These are phyloP conservation scores for Sarocladium kiliense DNA, from an alignment of 2,329 filamentous ascomycete species.

Conservation along the genomic window DNA sequence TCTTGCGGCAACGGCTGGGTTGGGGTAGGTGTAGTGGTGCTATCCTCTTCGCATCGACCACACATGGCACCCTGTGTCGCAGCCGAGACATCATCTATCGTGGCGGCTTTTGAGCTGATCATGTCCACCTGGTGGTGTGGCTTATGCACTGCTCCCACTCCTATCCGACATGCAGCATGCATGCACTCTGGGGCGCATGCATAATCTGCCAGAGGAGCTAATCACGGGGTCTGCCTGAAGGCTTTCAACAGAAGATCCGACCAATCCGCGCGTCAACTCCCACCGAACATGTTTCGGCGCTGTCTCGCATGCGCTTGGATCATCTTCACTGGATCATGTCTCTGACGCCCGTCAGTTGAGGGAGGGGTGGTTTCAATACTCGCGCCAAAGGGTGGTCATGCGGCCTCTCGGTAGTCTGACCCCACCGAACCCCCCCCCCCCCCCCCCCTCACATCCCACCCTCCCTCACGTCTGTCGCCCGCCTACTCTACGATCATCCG, in stretches of 20 bases:
- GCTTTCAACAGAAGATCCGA: neutral
- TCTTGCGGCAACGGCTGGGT: neutral
- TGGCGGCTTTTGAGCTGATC: too few species aligned
- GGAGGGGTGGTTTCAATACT: neutral
- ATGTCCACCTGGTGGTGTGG: neutral
- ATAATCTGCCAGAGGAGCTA: conserved; percentile 4
- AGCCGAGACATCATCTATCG: neutral
- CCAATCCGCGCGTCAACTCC: neutral
- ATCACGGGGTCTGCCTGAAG: neutral
- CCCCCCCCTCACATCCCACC: neutral
- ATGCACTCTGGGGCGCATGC: conserved; percentile 8
- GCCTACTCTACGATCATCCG: conserved; percentile 3
- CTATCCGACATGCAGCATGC: conserved; percentile 3
- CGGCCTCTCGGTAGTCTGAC: conserved; percentile 5
- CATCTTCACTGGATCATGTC: neutral
- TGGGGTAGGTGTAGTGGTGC: neutral
- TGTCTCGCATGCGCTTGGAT: neutral
- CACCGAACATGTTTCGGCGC: neutral
- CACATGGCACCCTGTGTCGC: neutral
- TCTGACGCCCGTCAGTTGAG: neutral
- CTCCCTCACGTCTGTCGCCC: neutral
- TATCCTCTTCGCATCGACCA: neutral
- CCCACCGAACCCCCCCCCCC: conserved; percentile 7
- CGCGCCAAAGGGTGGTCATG: conserved; percentile 3
- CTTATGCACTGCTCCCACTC: neutral